Evolutionary conservation across 2,329 filamentous ascomycete species (phyloP), one percentile per base, ranked within the genome.

Genomic region (Alternaria sp.): DNA sequence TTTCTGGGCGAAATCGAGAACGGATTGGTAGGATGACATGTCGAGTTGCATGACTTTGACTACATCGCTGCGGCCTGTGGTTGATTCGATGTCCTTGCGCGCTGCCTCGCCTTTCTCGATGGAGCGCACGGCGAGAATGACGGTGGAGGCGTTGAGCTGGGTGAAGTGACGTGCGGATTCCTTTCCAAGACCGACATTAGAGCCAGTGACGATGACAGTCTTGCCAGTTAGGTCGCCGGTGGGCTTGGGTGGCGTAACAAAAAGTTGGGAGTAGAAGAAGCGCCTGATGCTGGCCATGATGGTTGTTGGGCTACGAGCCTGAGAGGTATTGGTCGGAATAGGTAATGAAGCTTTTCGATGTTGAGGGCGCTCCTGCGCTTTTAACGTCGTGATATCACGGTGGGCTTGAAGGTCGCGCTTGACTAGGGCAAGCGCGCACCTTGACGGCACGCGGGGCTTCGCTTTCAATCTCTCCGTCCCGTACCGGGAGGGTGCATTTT

Each of bases 41-140:
- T 85, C 83, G 3, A 86, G 72, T 4, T 74, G 71, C 83, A 84
- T 85, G 14, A 84, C 83, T 64, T 84, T 78, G 43, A 84, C 69
- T 4, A 80, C 75, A 23, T 73, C 67, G 26, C 67, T 70, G 15
- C 63, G 44, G 9, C 70, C 70, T 5, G 77, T 80, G 11, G 68
- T 74, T 0, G 68, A 33, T 57, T 81, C 77, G 53, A 86, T 83
- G 47, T 79, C 74, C 10, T 72, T 62, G 46, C 79, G 80, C 0
- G 84, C 84, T 1, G 72, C 76, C 65, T 85, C 78, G 50, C 84
- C 84, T 61, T 84, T 85, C 21, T 76, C 70, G 7, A 75, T 18
- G 25, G 68, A 80, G 26, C 84, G 82, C 26, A 83, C 81, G 4
- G 82, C 82, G 18, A 86, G 73, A 58, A 86, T 83, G 25, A 86